A percentile compares a stretch with the other conserved stretches of the same genome.
phyloP scores from a whole-genome alignment of 768 basidiomycete genomes.

The Mycena chlorophos region DNA sequence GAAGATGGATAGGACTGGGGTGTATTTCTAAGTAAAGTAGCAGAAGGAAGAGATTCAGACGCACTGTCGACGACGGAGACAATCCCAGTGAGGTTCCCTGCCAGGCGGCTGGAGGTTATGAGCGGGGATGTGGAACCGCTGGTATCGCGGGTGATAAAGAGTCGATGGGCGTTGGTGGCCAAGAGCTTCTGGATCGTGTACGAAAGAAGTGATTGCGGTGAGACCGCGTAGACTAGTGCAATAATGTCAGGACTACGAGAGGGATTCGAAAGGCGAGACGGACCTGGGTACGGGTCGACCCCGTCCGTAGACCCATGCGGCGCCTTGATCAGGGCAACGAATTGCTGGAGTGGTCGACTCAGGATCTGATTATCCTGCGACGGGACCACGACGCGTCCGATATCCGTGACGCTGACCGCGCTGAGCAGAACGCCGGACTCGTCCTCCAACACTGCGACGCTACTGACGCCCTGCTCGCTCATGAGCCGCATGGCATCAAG shows the following conservation, averaged over 20 bases:
- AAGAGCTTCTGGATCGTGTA: conserved; percentile 80
- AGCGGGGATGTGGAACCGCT: conserved; percentile 50
- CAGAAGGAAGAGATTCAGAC: conserved; percentile 24
- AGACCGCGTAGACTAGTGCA: conserved; percentile 71
- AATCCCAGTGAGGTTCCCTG: conserved; percentile 66
- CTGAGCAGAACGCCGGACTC: conserved; percentile 63
- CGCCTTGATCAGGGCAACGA: conserved; percentile 74
- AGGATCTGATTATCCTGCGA: conserved; percentile 79
- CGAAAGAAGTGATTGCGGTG: conserved; percentile 58
- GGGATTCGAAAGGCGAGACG: background rate
- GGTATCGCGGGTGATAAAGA: conserved; percentile 74
- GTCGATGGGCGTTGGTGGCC: conserved; percentile 77
- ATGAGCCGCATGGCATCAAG: conserved; percentile 83
- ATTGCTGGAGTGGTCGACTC: conserved; percentile 64
- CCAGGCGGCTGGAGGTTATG: conserved; percentile 36
- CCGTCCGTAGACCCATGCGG: conserved; percentile 80
- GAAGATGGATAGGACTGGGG: conserved; percentile 73
- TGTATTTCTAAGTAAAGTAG: conserved; percentile 3
- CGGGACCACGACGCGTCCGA: conserved; percentile 79
- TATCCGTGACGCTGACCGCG: conserved; percentile 80
- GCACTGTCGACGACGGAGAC: conserved; percentile 81
- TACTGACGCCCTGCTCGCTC: conserved; percentile 85
- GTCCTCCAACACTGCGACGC: conserved; percentile 74
- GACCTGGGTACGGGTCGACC: conserved; percentile 76
- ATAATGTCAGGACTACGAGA: conserved; percentile 3